Evolutionary conservation across 176 grass and related monocot genomes (phyloP), one percentile per base, ranked within the genome.

Genomic region (Triticum turgidum): DNA sequence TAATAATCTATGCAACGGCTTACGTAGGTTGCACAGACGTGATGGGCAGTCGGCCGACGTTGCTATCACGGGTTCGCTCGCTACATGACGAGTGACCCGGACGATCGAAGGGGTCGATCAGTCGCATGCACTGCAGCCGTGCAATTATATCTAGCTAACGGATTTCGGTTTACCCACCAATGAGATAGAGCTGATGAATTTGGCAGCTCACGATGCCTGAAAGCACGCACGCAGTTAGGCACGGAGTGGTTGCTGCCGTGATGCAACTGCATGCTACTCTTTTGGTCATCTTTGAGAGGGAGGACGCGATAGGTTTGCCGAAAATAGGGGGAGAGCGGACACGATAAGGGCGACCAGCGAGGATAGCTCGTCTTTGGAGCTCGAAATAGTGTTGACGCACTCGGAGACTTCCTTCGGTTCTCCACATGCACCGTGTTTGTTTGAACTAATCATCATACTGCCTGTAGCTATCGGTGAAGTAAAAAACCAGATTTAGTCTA

Each of bases 161-260:
- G 75, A 65, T 83, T 82, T 71, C 32, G 30, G 64, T 87, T 92
- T 86, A 92, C 74, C 76, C 59, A 82, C 80, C 80, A 13, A 11
- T 33, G 34, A 73, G 73, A 69, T 29, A 39, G 4, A 54, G 61
- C 61, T 4, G 44, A 35, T 5, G 72, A 83, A 83, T 84, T 82
- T 45, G 88, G 81, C 87, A 82, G 81, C n/a, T 76, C 77, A 89
- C 37, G 42, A 24, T 10, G 24, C 37, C 35, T 64, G 64, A 15
- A 61, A 62, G 34, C 2, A 62, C 14, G 12, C 14, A 42, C 7
- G 3, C 0, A 11, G 61, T 62, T 62, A 62, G 61, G 61, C 44
- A 34, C 29, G 17, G 54, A 3, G 17, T 80, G 71, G 59, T 52
- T 74, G 79, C 49, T 35, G 47, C 27, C 34, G 61, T 73, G 69